phyloP scores from a whole-genome alignment of 2,329 filamentous ascomycete genomes.

The Cladosporium sp. region DNA sequence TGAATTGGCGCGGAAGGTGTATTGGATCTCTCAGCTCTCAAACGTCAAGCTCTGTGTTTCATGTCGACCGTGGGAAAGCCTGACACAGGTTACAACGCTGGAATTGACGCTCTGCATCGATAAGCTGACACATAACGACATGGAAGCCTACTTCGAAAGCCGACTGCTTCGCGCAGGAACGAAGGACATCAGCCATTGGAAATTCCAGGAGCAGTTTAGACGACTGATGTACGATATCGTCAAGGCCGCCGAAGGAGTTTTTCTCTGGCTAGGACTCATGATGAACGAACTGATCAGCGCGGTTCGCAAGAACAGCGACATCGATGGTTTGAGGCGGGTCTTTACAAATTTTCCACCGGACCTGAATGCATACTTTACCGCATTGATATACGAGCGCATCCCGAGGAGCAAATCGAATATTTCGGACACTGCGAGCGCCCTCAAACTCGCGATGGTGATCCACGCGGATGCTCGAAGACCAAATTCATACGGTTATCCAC shows the following conservation, averaged over 20 bases:
- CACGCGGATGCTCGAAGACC: no score
- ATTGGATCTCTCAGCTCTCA: not conserved
- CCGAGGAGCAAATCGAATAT: not conserved
- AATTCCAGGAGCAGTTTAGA: not conserved
- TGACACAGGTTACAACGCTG: no score
- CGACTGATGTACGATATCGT: not conserved
- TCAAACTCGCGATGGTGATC: not conserved
- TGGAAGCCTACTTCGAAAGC: not conserved
- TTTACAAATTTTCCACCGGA: not conserved
- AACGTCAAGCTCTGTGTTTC: constrained; percentile 4
- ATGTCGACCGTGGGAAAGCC: not conserved
- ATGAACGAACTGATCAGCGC: no score
- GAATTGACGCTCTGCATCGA: not conserved
- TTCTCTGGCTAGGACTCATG: constrained; percentile 1
- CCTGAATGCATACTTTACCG: not conserved
- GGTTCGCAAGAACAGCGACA: not conserved
- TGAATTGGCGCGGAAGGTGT: not conserved
- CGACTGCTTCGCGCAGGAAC: not conserved
- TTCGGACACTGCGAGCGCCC: not conserved
- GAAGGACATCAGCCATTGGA: not conserved
- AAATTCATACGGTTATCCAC: no score
- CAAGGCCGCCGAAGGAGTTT: not conserved
- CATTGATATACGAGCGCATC: not conserved
- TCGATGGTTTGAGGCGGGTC: no score
- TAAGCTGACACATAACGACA: not conserved